phyloP scores from a whole-genome alignment of 192 early-diverging fungal genomes.

The Rhizophlyctis rosea region DNA sequence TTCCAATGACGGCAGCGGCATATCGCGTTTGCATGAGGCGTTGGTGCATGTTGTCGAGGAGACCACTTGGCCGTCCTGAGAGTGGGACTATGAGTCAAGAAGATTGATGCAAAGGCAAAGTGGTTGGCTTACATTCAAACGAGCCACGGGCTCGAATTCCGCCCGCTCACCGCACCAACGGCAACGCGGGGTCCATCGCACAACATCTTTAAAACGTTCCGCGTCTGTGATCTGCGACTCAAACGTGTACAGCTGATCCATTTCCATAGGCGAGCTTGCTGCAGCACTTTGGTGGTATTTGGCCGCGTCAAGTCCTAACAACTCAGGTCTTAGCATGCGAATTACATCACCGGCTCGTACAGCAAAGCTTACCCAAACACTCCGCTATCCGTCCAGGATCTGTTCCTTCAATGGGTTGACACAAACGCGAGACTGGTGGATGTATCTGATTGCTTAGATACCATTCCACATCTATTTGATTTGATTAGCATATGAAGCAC shows the following conservation, averaged over 20 bases:
- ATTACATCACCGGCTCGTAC: slow-evolving; percentile 4
- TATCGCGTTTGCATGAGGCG: slow-evolving; percentile 44
- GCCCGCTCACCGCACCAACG: slow-evolving; percentile 49
- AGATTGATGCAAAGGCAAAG: neutral
- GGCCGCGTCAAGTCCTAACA: slow-evolving; percentile 59
- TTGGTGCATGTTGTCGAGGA: slow-evolving; percentile 42
- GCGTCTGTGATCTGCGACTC: slow-evolving; percentile 70
- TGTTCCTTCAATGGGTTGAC: slow-evolving; percentile 82
- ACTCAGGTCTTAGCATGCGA: slow-evolving; percentile 1
- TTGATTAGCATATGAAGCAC: neutral
- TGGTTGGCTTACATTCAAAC: slow-evolving; percentile 12
- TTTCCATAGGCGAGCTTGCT: slow-evolving; percentile 23
- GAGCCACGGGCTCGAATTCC: slow-evolving; percentile 38
- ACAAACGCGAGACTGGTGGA: slow-evolving; percentile 80
- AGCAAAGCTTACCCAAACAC: slow-evolving; percentile 60
- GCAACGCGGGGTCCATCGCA: slow-evolving; percentile 63
- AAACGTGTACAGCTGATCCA: slow-evolving; percentile 64
- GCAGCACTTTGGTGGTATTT: slow-evolving; percentile 42
- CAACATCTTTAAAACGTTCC: slow-evolving; percentile 75
- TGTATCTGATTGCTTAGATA: slow-evolving; percentile 90
- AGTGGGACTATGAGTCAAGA: neutral
- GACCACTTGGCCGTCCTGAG: slow-evolving; percentile 1
- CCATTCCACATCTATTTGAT: slow-evolving; percentile 71
- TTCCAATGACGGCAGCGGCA: slow-evolving; percentile 47
- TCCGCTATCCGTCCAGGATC: slow-evolving; percentile 74